These are phyloP conservation scores for Vitis hybrid DNA, from an alignment of 177 flowering plant species.

Conservation along the genomic window DNA sequence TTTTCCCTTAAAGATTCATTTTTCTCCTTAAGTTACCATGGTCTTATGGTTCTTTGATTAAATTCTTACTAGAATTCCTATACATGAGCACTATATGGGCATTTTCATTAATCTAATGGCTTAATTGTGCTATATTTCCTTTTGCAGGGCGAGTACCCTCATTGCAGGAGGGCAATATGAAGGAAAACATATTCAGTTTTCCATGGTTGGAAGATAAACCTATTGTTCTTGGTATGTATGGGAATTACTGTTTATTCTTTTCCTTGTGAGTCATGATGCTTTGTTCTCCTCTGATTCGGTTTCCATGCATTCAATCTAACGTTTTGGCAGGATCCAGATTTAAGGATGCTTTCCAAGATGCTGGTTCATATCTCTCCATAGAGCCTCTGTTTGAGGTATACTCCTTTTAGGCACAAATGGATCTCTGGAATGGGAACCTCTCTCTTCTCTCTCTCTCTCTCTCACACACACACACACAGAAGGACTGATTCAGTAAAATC, in stretches of 20 bases:
- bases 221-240: constrained; percentile 67
- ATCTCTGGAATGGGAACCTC: neutral
- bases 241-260: neutral
- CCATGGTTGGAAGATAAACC: constrained; percentile 82
- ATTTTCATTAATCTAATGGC: neutral
- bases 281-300: neutral
- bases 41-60: neutral
- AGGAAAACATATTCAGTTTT: constrained; percentile 65
- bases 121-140: constrained; percentile 7
- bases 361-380: constrained; percentile 68
- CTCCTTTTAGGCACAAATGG: neutral
- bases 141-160: constrained; percentile 87
- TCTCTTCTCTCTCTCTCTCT: neutral
- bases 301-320: neutral
- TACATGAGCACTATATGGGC: neutral
- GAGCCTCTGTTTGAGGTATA: constrained; percentile 86
- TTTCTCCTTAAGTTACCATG: neutral
- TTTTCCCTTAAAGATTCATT: neutral
- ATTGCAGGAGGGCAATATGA: constrained; percentile 75
- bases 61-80: neutral
- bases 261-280: neutral
- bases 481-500: too few species aligned
- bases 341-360: constrained; percentile 94
- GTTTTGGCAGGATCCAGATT: constrained; percentile 71
- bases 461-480: neutral